Base-by-base conservation (phyloP, 1,284 basidiomycete genomes). In the Apiotrichum domesticum region DNA sequence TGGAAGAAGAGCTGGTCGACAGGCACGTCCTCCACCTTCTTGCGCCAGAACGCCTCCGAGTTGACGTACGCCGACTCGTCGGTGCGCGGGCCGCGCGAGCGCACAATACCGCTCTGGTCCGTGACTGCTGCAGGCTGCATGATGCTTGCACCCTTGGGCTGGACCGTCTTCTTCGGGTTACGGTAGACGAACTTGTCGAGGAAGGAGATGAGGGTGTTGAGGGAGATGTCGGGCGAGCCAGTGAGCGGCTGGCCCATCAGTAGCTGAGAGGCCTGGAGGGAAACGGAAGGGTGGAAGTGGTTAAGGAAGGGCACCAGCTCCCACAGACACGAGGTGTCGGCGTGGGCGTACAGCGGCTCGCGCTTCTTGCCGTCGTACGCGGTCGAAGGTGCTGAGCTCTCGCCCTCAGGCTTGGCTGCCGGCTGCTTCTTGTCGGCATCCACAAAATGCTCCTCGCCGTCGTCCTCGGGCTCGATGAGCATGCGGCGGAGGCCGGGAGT, bases 121-220 rank as follows among this genome's bases (percentile, higher is more conserved):
- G 66, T 68, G 52, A 81, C 82, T 2, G 87, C 87, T 6, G 86
- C 84, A n/a, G 93, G 93, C 77, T 99, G 96, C 96, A 98, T 98
- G 61, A 89, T 88, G 59, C 87, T 90, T 2, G 85, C 82, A 29
- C 92, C 88, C 63, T 87, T 88, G 10, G 78, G 71, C 40, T 70
- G 69, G 3, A 84, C 77, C 46, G 82, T 84, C 77, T 94, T 90
- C 80, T 98, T 98, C 2, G 94, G 88, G 73, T 98, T 98, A 72
- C 93, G 90, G 80, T 93, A 98, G 35, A 98, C 89, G 76, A 88
- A 87, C 33, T 84, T 80, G 69, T 95, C 92, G 37, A 95, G 81
- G 81, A 96, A 95, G 66, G 91, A 91, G 1, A 90, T 86, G 15
- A 98, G 83, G 0, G 93, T 95, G 79, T 97, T 93, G 57, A 93